Evolutionary conservation across 805 yeast species (phyloP).

Genomic region (Martiniozyma abietophila): DNA sequence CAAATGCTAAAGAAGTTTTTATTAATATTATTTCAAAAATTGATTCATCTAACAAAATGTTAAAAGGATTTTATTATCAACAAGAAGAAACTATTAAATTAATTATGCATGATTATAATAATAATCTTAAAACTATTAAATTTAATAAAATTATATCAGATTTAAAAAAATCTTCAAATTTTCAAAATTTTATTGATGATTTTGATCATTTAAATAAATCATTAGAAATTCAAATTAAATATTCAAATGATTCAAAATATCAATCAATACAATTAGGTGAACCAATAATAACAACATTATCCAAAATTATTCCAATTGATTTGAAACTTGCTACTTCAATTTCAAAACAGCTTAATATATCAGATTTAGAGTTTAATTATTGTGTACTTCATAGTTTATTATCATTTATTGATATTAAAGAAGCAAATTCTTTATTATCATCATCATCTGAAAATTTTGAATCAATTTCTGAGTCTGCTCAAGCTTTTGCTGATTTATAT

Average conservation of each 20-base stretch:
- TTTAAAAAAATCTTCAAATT: slow-evolving; percentile 27
- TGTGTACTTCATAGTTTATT: too few relatives aligned
- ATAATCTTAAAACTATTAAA: slow-evolving; percentile 23
- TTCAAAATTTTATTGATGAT: slow-evolving; percentile 39
- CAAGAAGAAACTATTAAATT: slow-evolving; percentile 44
- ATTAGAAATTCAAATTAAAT: slow-evolving; percentile 33
- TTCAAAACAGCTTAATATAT: slow-evolving; percentile 43
- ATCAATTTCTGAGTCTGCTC: too few relatives aligned
- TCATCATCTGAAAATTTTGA: too few relatives aligned
- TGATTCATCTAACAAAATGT: slow-evolving; percentile 27
- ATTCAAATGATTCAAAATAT: slow-evolving; percentile 16
- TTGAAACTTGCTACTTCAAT: slow-evolving; percentile 38
- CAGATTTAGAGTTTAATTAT: slow-evolving; percentile 50
- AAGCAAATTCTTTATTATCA: too few relatives aligned
- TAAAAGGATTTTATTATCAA: slow-evolving; percentile 53
- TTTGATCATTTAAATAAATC: too few relatives aligned
- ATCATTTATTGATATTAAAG: too few relatives aligned
- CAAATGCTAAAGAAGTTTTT: slow-evolving; percentile 33
- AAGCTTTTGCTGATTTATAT: slow-evolving; percentile 44
- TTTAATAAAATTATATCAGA: slow-evolving; percentile 25
- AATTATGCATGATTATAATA: slow-evolving; percentile 19
- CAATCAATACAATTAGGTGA: slow-evolving; percentile 8
- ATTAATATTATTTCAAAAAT: slow-evolving; percentile 24
- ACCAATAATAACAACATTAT: slow-evolving; percentile 40
- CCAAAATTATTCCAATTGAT: slow-evolving; percentile 38